Base-by-base conservation (phyloP, 768 basidiomycete genomes). In the Pulveroboletus frians region DNA sequence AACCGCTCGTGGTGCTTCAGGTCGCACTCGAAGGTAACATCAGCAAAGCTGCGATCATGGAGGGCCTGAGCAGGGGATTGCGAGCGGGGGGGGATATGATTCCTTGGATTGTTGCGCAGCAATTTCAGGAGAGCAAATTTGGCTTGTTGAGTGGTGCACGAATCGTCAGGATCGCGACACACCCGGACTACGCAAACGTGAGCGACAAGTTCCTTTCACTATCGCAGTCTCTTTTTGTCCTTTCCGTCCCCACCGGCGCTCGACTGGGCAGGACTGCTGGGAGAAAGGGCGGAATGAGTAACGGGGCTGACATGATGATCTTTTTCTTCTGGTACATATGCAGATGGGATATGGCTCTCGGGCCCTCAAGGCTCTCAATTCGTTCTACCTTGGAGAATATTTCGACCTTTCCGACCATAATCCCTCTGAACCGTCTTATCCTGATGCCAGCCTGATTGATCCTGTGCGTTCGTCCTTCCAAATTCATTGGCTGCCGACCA, bases 301-400 rank as follows among this genome's bases (percentile, higher is more conserved):
- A 31, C 2, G 9, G 8, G 5, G 9, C 47, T 62, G 26, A 62
- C n/a, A 11, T 5, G 20, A 47, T 18, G 7, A 9, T 4, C 14
- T 15, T 40, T 46, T 1, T 45, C 13, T 36, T 35, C 8, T 27
- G 14, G 15, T 21, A 17, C 17, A 14, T 17, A 15, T 14, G 14
- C 59, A 95, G 91, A 98, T 97, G 94, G 95, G 96, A 10, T 98
- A 98, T 62, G 96, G 96, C 5, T 83, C 88, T 17, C 79, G 92
- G 35, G 91, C 96, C 2, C 69, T 99, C 43, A 78, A 94, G 54
- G 83, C 84, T 0, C 74, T 99, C 43, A 91, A 92, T 60, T 76
- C 85, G 13, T 98, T 92, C 70, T 98, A 92, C 69, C 87, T 84
- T 52, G 96, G 95, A 17, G 92, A 98, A 66, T 83, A 90, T 61